These are phyloP conservation scores for Deuterostichococcus epilithicus DNA, from an alignment of 139 green algal species.

Conservation along the genomic window DNA sequence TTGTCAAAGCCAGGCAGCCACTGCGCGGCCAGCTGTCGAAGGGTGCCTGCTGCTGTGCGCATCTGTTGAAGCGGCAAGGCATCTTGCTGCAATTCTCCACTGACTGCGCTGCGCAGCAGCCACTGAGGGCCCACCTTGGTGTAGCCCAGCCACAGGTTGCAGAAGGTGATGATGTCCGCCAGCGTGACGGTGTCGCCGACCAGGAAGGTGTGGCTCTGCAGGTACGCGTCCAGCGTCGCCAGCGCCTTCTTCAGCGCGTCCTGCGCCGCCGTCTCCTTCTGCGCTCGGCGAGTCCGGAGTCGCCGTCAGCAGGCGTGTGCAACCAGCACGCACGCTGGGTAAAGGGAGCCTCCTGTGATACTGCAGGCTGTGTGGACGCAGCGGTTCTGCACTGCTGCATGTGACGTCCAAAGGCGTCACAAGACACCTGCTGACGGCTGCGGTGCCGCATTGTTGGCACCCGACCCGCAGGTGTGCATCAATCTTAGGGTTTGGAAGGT, in stretches of 20 bases:
- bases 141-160: slow-evolving; percentile 43
- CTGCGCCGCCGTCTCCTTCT: slow-evolving; percentile 41
- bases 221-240: slow-evolving; percentile 35
- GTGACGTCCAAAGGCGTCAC: no score
- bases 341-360: no score
- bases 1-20: not conserved
- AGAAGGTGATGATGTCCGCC: slow-evolving; percentile 54
- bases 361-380: no score
- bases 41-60: not conserved
- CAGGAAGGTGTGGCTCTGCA: slow-evolving; percentile 50
- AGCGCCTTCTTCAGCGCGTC: slow-evolving; percentile 34
- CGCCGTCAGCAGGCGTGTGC: not conserved
- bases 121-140: slow-evolving; percentile 14
- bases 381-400: no score
- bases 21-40: no score
- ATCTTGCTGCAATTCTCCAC: not conserved
- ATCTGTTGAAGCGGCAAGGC: not conserved
- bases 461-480: no score
- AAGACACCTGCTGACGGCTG: no score
- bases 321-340: no score
- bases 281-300: not conserved
- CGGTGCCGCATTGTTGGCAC: no score
- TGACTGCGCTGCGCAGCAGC: not conserved
- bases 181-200: slow-evolving; percentile 52
- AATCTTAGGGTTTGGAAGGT: no score